A percentile compares a stretch with the other conserved stretches of the same genome.
Conservation (phyloP, 2,329 filamentous ascomycete genomes). For the Lachnellula willkommii region DNA sequence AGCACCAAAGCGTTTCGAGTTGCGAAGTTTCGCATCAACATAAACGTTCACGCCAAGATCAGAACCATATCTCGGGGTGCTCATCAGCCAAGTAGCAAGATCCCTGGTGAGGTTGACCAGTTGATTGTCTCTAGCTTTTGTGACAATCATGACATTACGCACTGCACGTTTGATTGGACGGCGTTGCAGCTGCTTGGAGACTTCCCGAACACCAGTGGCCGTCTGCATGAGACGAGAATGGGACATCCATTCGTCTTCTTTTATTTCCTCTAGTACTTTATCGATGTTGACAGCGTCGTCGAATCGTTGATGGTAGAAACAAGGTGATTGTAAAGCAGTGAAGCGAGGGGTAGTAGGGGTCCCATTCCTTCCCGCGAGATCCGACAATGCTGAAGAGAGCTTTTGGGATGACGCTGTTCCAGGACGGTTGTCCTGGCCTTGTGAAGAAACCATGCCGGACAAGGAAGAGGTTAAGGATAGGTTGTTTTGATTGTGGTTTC, state of each 20-base stretch:
- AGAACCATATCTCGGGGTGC: conserved; percentile 82
- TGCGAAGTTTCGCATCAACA: conserved; percentile 90
- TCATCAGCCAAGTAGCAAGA: conserved; percentile 79
- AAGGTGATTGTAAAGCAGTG: conserved; percentile 77
- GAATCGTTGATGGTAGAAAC: conserved; percentile 96
- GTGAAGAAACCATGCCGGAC: conserved; percentile 51
- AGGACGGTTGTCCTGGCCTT: conserved; percentile 27
- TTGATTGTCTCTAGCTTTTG: conserved; percentile 92
- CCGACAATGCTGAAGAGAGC: conserved; percentile 54
- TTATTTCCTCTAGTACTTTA: conserved; percentile 91
- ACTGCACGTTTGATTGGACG: conserved; percentile 89
- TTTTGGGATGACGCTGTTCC: conserved; percentile 45
- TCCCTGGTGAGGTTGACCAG: conserved; percentile 86
- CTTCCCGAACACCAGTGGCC: conserved; percentile 88
- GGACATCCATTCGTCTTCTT: conserved; percentile 81
- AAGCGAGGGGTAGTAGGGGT: conserved; percentile 42
- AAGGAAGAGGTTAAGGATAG: conserved; percentile 49
- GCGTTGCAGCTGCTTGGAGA: conserved; percentile 90
- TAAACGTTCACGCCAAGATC: conserved; percentile 94
- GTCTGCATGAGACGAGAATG: conserved; percentile 94
- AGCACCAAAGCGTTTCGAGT: conserved; percentile 82
- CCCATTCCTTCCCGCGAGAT: conserved; percentile 37
- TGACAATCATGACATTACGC: conserved; percentile 95
- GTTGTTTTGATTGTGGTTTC: conserved; percentile 53
- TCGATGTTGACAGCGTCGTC: conserved; percentile 94